Evolutionary conservation across 176 grass and related monocot genomes (phyloP), one percentile per base, ranked within the genome.

Genomic region (Triticum turgidum): DNA sequence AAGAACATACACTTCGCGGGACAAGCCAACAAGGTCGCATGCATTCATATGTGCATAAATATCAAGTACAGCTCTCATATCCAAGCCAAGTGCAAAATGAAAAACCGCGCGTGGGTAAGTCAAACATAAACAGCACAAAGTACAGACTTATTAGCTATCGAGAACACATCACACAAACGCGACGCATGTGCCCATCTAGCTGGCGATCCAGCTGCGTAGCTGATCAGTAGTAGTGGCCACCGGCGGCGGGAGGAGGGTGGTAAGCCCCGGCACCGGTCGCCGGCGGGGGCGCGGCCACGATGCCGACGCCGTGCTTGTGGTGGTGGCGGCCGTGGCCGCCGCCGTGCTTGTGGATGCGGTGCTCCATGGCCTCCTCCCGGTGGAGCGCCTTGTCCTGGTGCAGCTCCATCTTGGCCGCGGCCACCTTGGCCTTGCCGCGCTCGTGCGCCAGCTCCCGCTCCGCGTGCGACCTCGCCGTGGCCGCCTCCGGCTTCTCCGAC

Each of bases 361-460:
- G 73, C 14, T 76, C 73, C 0, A 76, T 76, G 73, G 73, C 73
- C 73, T 76, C 73, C 72, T 75, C 72, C 3, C 72, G 72, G 42
- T 75, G 72, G 13, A 47, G 12, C 6, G 13, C 72, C 72, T 75
- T 75, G 24, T 75, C 72, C 72, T 75, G 72, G 42, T 75, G 72
- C 6, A 75, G 72, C 49, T 95, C 89, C 91, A 95, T 91, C 84
- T 93, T 89, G 10, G 91, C 94, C 5, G 86, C 86, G 2, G 88
- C 91, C 0, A 81, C 69, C 84, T 88, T 93, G n/a, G 86, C 87
- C 87, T 95, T 95, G 65, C 73, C 91, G 63, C 87, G 68, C 71
- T 96, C 84, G 37, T 84, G 91, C 2, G 86, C 84, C 11, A 91
- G 86, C 86, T 93, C 82, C 73, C 82, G 82, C 77, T 88, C 87